phyloP scores from a whole-genome alignment of 129 eudicot genomes.

The Gnaphalium uliginosum region DNA sequence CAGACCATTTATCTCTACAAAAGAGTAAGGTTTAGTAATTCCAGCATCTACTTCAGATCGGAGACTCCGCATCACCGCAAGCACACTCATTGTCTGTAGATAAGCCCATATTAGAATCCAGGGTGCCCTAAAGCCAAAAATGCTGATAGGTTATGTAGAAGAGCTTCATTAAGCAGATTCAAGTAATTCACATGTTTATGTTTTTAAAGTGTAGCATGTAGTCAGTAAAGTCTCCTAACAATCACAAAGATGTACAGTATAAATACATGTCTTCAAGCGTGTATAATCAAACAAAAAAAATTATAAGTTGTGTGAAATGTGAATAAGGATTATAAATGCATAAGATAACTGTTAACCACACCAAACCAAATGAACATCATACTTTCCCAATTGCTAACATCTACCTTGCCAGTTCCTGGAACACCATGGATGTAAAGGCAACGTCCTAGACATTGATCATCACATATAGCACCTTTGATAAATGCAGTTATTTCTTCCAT shows the following conservation, averaged over 20 bases:
- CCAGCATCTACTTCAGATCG: conserved; percentile 90
- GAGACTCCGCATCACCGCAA: conserved; percentile 78
- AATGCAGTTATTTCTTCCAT: conserved; percentile 83
- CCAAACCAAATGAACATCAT: conserved; percentile 5
- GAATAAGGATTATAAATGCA: not conserved
- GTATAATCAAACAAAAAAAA: not conserved
- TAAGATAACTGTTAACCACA: not conserved
- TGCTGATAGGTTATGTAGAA: not conserved
- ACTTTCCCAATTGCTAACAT: not conserved
- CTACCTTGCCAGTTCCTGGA: conserved; percentile 99
- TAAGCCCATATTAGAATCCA: conserved; percentile 13
- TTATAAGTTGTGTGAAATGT: not conserved
- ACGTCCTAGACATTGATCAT: conserved; percentile 96
- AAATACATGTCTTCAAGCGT: not conserved
- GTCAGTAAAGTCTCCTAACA: not conserved
- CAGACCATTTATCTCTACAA: conserved; percentile 91
- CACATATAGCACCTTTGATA: conserved; percentile 89
- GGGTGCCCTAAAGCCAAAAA: not conserved
- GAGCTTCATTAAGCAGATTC: not conserved
- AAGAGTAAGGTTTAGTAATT: conserved; percentile 71
- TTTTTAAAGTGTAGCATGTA: not conserved
- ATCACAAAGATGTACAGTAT: conserved; percentile 6
- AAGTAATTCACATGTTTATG: not conserved
- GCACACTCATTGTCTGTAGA: conserved; percentile 98
- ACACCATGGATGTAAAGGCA: conserved; percentile 98